Percentiles rank a stretch among this genome's conserved stretches.
phyloP scores from a whole-genome alignment of 768 basidiomycete genomes.

The Hortiboletus flavorubellus region DNA sequence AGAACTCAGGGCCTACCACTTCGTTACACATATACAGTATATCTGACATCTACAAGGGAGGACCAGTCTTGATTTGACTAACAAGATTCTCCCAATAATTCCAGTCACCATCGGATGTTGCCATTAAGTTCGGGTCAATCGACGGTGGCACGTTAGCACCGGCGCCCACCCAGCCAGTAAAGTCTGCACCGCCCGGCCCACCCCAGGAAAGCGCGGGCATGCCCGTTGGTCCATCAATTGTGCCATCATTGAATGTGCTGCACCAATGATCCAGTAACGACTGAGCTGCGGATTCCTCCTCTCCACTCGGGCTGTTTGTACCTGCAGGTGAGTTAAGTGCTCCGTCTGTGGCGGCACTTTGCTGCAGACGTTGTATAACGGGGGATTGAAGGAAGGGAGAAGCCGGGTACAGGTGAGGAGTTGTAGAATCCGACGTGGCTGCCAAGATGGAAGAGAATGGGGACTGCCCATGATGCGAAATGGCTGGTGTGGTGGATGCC shows the following conservation, averaged over 20 bases:
- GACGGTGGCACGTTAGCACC: slow-evolving; percentile 35
- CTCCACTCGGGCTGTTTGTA: slow-evolving; percentile 66
- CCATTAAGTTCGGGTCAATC: slow-evolving; percentile 44
- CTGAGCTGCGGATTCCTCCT: slow-evolving; percentile 76
- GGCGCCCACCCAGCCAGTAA: slow-evolving; percentile 55
- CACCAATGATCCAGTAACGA: slow-evolving; percentile 82
- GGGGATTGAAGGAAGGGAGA: slow-evolving; percentile 40
- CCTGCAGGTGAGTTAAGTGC: slow-evolving; percentile 57
- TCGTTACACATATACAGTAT: slow-evolving; percentile 3
- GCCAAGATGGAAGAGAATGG: slow-evolving; percentile 25
- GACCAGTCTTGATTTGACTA: slow-evolving; percentile 44
- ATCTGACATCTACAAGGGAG: slow-evolving; percentile 26
- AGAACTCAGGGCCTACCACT: slow-evolving; percentile 6
- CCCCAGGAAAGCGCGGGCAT: slow-evolving; percentile 56
- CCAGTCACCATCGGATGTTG: slow-evolving; percentile 66
- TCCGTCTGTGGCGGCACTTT: slow-evolving; percentile 39
- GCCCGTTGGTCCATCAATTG: slow-evolving; percentile 47
- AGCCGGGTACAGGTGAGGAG: slow-evolving; percentile 23
- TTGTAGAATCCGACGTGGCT: slow-evolving; percentile 16
- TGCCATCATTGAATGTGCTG: slow-evolving; percentile 69
- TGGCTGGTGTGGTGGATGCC: slow-evolving; percentile 6
- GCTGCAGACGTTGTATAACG: slow-evolving; percentile 60
- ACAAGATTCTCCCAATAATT: slow-evolving; percentile 80
- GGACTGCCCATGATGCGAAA: slow-evolving; percentile 16
- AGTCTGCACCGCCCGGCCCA: slow-evolving; percentile 53